phyloP scores from a whole-genome alignment of 768 basidiomycete genomes.

The Sporobolomyces phaffii region DNA sequence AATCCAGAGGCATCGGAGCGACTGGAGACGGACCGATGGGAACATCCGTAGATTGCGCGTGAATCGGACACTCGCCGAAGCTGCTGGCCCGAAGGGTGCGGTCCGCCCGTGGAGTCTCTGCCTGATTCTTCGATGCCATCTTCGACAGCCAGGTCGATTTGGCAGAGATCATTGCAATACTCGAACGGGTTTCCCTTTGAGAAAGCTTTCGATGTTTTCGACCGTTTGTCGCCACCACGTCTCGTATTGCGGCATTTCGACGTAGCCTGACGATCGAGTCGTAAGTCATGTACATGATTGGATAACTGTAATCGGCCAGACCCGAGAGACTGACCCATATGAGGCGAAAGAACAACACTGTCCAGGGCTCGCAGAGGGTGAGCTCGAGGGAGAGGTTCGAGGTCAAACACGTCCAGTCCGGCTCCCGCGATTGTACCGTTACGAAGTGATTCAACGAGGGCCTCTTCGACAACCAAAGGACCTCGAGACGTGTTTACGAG shows the following conservation, averaged over 20 bases:
- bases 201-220: conserved; percentile 57
- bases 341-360: conserved; percentile 60
- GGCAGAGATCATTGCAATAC: conserved; percentile 8
- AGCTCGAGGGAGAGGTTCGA: conserved; percentile 58
- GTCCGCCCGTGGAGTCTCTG: too few relatives aligned
- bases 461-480: conserved; percentile 59
- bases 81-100: too few relatives aligned
- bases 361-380: conserved; percentile 54
- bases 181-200: conserved; percentile 49
- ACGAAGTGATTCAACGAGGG: conserved; percentile 53
- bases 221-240: conserved; percentile 56
- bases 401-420: conserved; percentile 62
- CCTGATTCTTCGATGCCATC: too few relatives aligned
- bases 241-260: conserved; percentile 42
- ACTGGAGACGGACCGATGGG: too few relatives aligned
- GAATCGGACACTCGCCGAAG: too few relatives aligned
- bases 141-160: too few relatives aligned
- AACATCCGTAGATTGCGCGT: too few relatives aligned
- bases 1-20: too few relatives aligned
- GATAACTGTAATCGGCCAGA: too few relatives aligned
- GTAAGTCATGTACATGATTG: too few relatives aligned
- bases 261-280: conserved; percentile 7
- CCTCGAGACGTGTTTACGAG: conserved; percentile 66
- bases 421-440: conserved; percentile 56
- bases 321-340: conserved; percentile 53